Evolutionary conservation across 108 stramenopile species (phyloP).

Genomic region (Discostella pseudostelligera): DNA sequence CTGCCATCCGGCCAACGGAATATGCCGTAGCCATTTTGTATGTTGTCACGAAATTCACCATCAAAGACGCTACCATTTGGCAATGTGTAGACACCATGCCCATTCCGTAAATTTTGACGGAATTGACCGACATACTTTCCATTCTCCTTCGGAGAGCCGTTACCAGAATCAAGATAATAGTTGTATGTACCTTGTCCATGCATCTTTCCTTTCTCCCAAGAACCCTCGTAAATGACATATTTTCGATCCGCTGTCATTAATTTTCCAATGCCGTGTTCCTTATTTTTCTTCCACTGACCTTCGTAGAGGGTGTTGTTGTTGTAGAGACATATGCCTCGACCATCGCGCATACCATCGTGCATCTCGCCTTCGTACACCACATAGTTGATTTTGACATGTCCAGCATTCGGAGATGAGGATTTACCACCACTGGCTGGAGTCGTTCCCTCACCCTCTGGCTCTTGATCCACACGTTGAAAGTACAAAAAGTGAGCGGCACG

Average conservation of each 20-base stretch:
- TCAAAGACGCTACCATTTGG: slow-evolving; percentile 74
- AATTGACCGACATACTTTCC: slow-evolving; percentile 84
- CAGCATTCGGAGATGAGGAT: slow-evolving; percentile 16
- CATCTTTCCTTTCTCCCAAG: slow-evolving; percentile 83
- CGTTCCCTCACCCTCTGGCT: slow-evolving; percentile 15
- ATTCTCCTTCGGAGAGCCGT: slow-evolving; percentile 12
- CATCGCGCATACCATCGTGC: slow-evolving; percentile 68
- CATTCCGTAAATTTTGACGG: slow-evolving; percentile 76
- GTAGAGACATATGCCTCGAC: slow-evolving; percentile 82
- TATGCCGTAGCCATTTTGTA: slow-evolving; percentile 67
- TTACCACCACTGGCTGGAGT: slow-evolving; percentile 15
- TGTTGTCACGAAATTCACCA: slow-evolving; percentile 86
- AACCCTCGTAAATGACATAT: slow-evolving; percentile 79
- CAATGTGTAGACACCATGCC: slow-evolving; percentile 68
- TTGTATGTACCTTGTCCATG: slow-evolving; percentile 82
- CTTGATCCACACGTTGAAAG: slow-evolving; percentile 56
- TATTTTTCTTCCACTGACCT: slow-evolving; percentile 82
- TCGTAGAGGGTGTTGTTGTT: slow-evolving; percentile 81
- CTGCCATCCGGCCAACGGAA: slow-evolving; percentile 80
- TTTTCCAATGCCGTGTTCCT: slow-evolving; percentile 83
- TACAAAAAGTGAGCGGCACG: slow-evolving; percentile 83
- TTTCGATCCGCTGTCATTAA: slow-evolving; percentile 76
- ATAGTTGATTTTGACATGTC: slow-evolving; percentile 50
- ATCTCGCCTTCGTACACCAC: slow-evolving; percentile 91
- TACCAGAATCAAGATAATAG: slow-evolving; percentile 41